Evolutionary conservation across 2,329 filamentous ascomycete species (phyloP).

Genomic region (Teratosphaeria nubilosa): DNA sequence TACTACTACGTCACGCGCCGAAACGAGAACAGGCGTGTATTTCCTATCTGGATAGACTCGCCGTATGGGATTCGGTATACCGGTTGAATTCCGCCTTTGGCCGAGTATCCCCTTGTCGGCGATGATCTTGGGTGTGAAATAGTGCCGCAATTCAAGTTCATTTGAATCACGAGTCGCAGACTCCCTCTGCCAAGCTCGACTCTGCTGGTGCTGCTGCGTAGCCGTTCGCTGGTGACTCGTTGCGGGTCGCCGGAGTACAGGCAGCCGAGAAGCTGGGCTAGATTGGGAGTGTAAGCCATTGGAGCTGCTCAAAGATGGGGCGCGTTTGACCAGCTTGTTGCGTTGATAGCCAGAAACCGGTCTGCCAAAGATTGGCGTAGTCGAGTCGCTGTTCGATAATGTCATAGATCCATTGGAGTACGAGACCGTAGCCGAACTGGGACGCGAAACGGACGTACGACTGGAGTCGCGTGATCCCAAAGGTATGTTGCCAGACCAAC

Average conservation of each 20-base stretch:
- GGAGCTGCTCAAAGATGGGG: slow-evolving; percentile 46
- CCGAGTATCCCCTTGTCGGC: slow-evolving; percentile 8
- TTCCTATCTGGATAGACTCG: slow-evolving; percentile 26
- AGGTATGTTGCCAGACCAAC: slow-evolving; percentile 44
- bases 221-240: slow-evolving; percentile 71
- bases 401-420: slow-evolving; percentile 50
- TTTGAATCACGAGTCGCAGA: slow-evolving; percentile 9
- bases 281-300: slow-evolving; percentile 34
- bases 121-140: slow-evolving; percentile 24
- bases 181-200: slow-evolving; percentile 5
- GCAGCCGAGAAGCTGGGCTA: slow-evolving; percentile 48
- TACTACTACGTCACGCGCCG: slow-evolving; percentile 16
- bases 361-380: slow-evolving; percentile 48
- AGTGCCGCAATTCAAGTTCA: slow-evolving; percentile 23
- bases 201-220: slow-evolving; percentile 44
- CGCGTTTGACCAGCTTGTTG: slow-evolving; percentile 71
- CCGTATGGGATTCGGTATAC: slow-evolving; percentile 29
- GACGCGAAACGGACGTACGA: slow-evolving; percentile 50
- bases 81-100: slow-evolving; percentile 20
- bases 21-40: slow-evolving; percentile 25
- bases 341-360: slow-evolving; percentile 38
- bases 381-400: slow-evolving; percentile 44
- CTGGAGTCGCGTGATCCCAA: slow-evolving; percentile 23
- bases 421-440: slow-evolving; percentile 54
- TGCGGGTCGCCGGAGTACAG: slow-evolving; percentile 60